A percentile compares a stretch with the other conserved stretches of the same genome.
phyloP scores from a whole-genome alignment of 176 grass and related monocot species.

The Chrysopogon serrulatus region DNA sequence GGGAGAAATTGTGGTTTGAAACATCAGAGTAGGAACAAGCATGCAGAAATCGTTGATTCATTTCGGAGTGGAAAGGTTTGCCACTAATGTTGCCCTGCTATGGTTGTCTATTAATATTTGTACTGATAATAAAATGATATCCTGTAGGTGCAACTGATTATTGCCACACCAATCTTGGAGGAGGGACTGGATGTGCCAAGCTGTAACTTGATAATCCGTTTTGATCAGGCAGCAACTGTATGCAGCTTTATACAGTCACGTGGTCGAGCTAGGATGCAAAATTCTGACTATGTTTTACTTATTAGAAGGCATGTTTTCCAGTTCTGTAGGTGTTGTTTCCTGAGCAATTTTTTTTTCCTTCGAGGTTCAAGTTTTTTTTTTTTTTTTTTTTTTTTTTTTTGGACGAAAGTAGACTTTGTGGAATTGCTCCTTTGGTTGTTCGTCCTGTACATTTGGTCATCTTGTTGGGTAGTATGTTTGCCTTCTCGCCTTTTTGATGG shows the following conservation, averaged over 20 bases:
- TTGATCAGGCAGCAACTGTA: conserved; percentile 62
- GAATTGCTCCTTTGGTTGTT: neutral
- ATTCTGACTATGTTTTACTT: conserved; percentile 71
- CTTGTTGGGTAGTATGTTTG: neutral
- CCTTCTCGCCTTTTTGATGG: neutral
- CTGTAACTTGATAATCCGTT: conserved; percentile 79
- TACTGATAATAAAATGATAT: conserved; percentile 9
- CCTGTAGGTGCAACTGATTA: conserved; percentile 74
- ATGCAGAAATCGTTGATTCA: conserved; percentile 60
- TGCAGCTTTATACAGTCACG: conserved; percentile 89
- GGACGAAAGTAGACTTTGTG: neutral
- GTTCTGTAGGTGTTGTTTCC: neutral
- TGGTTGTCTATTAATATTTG: neutral
- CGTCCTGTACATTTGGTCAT: neutral
- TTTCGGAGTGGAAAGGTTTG: conserved; percentile 64
- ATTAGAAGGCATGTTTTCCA: conserved; percentile 41
- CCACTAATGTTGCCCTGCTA: neutral
- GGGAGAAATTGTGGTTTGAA: conserved; percentile 29
- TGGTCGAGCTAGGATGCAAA: conserved; percentile 69
- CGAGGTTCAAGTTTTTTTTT: neutral
- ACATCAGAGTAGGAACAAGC: conserved; percentile 43
- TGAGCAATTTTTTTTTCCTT: neutral
- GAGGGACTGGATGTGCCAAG: conserved; percentile 82
- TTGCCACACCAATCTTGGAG: conserved; percentile 75
- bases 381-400: neutral